Base-by-base conservation (phyloP, 2,329 filamentous ascomycete species). In the Pseudopithomyces maydicus region DNA sequence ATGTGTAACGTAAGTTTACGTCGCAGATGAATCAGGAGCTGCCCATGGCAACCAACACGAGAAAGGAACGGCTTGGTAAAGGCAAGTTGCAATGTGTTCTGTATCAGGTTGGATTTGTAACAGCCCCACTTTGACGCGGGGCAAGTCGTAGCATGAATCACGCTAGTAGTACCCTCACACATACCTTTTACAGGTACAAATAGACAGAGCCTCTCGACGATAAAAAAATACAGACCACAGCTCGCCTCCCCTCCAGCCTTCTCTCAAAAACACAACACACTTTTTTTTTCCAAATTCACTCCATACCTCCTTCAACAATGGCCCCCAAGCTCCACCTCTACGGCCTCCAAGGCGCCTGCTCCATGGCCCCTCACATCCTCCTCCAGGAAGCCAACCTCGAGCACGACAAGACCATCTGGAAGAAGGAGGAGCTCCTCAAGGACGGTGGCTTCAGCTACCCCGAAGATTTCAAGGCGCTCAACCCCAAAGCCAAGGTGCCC, bases 401-500 rank as follows among this genome's bases (percentile, higher is more conserved):
- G 15, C 65, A 63, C 55, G 55, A 38, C 1, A 60, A 8, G 49
- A 65, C 50, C 35, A 54, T 20, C 44, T 54, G 12, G 14, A 52
- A 6, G 29, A 44, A 6, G 11, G 29, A 47, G 5, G 44, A 47
- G 1, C 17, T 47, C n/a, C 12, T 36, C 19, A 26, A 22, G 1
- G 5, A 5, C 35, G 12, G 3, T 5, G 19, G 8, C 14, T 32
- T 29, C 32, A 54, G 62, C 19, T 67, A 62, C 44, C 64, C 57
- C 5, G 44, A 35, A 2, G 52, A 59, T 3, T 45, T 62, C 17
- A 19, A 58, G 6, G 55, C 62, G 33, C 48, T 68, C 43, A 69
- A 67, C 23, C 59, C 65, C 7, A 69, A 69, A 54, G 56, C 53
- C 5, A 58, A 62, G n/a, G 62, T 69, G 7, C 66, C 66, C 5